Percentiles rank a stretch among this genome's conserved stretches.
Evolutionary conservation across 1,284 basidiomycete genomes (phyloP).

Genomic region (Sphaerobolus stellatus): DNA sequence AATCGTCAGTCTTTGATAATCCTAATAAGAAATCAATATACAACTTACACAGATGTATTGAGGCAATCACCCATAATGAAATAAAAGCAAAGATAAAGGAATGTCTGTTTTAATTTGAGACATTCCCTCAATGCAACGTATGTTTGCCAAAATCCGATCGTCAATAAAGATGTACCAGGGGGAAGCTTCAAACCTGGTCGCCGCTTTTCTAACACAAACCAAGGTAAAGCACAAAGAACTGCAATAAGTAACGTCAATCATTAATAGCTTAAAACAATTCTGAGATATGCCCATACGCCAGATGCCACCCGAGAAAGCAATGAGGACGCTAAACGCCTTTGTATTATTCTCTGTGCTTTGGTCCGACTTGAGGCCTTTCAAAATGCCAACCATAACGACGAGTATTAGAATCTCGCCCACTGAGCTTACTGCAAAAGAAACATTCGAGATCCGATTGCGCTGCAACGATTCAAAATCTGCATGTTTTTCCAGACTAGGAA

Average conservation of each 20-base stretch:
- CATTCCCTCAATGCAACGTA: slow-evolving; percentile 68
- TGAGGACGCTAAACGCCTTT: slow-evolving; percentile 71
- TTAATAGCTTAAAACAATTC: slow-evolving; percentile 1
- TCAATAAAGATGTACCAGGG: slow-evolving; percentile 58
- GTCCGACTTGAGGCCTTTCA: slow-evolving; percentile 64
- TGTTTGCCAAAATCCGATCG: slow-evolving; percentile 70
- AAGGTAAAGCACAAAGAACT: slow-evolving; percentile 74
- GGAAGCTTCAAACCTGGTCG: slow-evolving; percentile 68
- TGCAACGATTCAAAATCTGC: slow-evolving; percentile 62
- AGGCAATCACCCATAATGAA: slow-evolving; percentile 78
- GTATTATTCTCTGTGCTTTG: slow-evolving; percentile 74
- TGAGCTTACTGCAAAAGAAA: slow-evolving; percentile 74
- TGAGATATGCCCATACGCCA: slow-evolving; percentile 55
- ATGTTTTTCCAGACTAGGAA: slow-evolving; percentile 54
- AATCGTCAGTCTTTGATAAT: not conserved
- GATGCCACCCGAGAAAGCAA: slow-evolving; percentile 72
- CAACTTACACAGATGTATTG: slow-evolving; percentile 68
- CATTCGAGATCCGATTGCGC: slow-evolving; percentile 76
- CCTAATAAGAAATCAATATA: not conserved
- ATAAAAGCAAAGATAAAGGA: slow-evolving; percentile 72
- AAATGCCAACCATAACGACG: slow-evolving; percentile 74
- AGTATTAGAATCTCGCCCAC: slow-evolving; percentile 72
- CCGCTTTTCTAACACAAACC: slow-evolving; percentile 72
- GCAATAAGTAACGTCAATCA: slow-evolving; percentile 13
- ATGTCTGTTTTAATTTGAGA: slow-evolving; percentile 71